Base-by-base conservation (phyloP, 176 grass and related monocot species). In the Thalia dealbata region DNA sequence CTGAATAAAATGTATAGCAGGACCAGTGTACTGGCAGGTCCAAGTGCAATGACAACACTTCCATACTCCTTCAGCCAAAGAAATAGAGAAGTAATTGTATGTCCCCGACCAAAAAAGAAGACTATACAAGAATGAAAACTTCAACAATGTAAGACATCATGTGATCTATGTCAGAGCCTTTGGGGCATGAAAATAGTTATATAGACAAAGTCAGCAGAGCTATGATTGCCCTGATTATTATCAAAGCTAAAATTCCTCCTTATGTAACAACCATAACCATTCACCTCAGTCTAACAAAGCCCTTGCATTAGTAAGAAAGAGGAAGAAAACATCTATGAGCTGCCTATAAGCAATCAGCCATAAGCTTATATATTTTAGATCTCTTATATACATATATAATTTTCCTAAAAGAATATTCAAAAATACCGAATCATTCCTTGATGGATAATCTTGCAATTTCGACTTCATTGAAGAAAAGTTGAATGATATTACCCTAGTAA, bases 21-120 rank as follows among this genome's bases (percentile, higher is more conserved):
- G 81, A 96, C 70, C 72, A 86, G 25, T 73, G 59, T 75, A 87
- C 60, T 71, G 70, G 80, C 87, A 84, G 8, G 83, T 85, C 88
- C 86, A 91, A 72, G 85, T 52, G 61, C 88, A 96, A 79, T 91
- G 83, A 2, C 32, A 4, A 38, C 32, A 38, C 32, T 38, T 38
- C 1, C 4, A 38, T 38, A 4, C 32, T 38, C 32, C 32, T 38
- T 38, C 32, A 38, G 32, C 69, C 55, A 91, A 84, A 82, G 78
- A 87, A 82, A 70, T 77, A 11, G 69, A 75, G 77, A 76, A 30
- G 64, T 82, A 76, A 30, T 88, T 86, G 75, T 66, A 35, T 24
- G 9, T 54, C 62, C 51, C 46, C 76, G 52, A 60, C 60, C 41
- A 67, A 41, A 81, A 41, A 81, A 76, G 32, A 16, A 1, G 12